phyloP scores from a whole-genome alignment of 768 basidiomycete species.

The Astraeus odoratus region DNA sequence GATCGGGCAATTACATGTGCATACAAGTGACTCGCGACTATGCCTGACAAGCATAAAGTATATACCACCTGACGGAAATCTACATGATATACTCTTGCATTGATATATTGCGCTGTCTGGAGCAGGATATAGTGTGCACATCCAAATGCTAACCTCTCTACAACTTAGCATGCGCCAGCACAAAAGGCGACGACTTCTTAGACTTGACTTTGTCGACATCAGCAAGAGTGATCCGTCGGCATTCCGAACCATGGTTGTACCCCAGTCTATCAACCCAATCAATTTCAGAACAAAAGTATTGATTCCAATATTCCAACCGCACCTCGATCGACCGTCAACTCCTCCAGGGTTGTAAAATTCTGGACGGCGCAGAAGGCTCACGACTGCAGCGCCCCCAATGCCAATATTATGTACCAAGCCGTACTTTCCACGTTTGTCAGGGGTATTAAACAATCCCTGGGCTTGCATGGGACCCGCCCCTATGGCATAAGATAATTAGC shows the following conservation, averaged over 20 bases:
- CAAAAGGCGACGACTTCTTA: conserved; percentile 43
- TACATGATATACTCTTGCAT: too few relatives aligned
- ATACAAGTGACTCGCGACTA: neutral
- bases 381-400: conserved; percentile 73
- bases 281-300: neutral
- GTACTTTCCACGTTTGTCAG: conserved; percentile 67
- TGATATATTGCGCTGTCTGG: too few relatives aligned
- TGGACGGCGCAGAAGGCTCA: conserved; percentile 68
- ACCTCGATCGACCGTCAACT: conserved; percentile 61
- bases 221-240: conserved; percentile 48
- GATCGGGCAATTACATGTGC: neutral
- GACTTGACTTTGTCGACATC: conserved; percentile 78
- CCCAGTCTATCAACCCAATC: conserved; percentile 51
- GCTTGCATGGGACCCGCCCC: conserved; percentile 87
- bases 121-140: neutral
- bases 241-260: conserved; percentile 74
- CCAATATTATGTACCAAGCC: conserved; percentile 82
- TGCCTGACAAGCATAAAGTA: too few relatives aligned
- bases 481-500: conserved; percentile 15
- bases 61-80: neutral
- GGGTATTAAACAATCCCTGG: conserved; percentile 53
- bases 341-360: conserved; percentile 69
- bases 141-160: too few relatives aligned
- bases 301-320: conserved; percentile 6
- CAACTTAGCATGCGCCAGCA: conserved; percentile 36